These are phyloP conservation scores for Rhizopogon salebrosus DNA, from an alignment of 768 basidiomycete genomes.

Conservation along the genomic window DNA sequence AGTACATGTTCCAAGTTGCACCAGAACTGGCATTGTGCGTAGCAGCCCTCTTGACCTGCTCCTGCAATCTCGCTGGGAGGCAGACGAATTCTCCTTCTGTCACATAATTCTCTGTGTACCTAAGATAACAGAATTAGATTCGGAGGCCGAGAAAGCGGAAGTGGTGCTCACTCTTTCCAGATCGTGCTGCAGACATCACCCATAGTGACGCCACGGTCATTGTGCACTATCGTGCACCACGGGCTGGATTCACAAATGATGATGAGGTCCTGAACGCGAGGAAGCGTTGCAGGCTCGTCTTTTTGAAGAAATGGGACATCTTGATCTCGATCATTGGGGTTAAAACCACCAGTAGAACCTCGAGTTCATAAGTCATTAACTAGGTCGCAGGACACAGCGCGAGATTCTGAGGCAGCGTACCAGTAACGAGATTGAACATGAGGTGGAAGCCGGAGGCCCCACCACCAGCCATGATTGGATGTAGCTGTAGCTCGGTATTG, in stretches of 20 bases:
- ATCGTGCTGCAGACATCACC: constrained; percentile 68
- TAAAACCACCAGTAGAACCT: constrained; percentile 64
- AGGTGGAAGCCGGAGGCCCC: constrained; percentile 49
- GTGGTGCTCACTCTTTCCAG: constrained; percentile 63
- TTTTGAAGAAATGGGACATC: constrained; percentile 50
- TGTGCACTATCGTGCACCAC: constrained; percentile 76
- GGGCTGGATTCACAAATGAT: constrained; percentile 60
- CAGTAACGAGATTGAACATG: constrained; percentile 66
- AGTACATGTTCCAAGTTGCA: constrained; percentile 41
- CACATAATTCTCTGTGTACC: constrained; percentile 65
- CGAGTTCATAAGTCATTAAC: not conserved
- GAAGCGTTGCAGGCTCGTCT: constrained; percentile 67
- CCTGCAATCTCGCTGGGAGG: constrained; percentile 61
- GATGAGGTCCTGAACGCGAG: constrained; percentile 54
- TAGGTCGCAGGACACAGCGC: not conserved
- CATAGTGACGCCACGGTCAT: constrained; percentile 69
- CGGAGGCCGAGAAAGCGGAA: not conserved
- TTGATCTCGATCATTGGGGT: constrained; percentile 50
- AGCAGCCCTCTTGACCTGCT: constrained; percentile 64
- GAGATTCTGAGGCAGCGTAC: constrained; percentile 28
- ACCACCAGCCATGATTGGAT: constrained; percentile 64
- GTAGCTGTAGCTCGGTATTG: constrained; percentile 58
- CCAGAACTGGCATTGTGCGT: constrained; percentile 27
- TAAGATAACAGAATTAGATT: constrained; percentile 23
- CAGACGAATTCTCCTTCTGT: constrained; percentile 61